Conservation (phyloP, 1,284 basidiomycete genomes). For the Mixia osmundae region DNA sequence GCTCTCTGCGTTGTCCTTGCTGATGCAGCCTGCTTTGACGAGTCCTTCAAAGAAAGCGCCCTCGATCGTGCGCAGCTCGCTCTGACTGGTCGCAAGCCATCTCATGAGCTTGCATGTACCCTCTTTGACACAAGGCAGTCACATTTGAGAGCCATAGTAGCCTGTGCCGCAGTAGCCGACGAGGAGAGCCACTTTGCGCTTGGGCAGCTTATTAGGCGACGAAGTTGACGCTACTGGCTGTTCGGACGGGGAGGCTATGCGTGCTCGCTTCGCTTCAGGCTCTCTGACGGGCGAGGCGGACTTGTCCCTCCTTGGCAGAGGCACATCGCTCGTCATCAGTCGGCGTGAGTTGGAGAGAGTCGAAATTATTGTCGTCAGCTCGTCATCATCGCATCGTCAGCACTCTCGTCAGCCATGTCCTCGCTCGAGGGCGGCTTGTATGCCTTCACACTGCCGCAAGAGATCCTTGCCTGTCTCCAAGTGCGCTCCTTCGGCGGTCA, state of each 20-base stretch:
- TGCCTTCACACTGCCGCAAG: slow-evolving; percentile 19
- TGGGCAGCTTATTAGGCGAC: slow-evolving; percentile 28
- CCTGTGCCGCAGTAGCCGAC: slow-evolving; percentile 34
- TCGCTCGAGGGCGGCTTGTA: slow-evolving; percentile 14
- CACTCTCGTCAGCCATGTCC: background rate
- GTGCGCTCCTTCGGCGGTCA: slow-evolving; percentile 15
- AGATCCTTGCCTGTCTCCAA: slow-evolving; percentile 17
- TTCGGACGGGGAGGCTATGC: too few species aligned
- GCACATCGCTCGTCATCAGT: too few species aligned
- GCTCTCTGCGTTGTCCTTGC: slow-evolving; percentile 73
- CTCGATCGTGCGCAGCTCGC: slow-evolving; percentile 54
- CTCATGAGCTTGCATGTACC: background rate
- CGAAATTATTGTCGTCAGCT: background rate
- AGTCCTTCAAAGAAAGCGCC: slow-evolving; percentile 71
- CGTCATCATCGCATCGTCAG: background rate
- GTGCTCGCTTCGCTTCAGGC: too few species aligned
- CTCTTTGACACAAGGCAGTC: slow-evolving; percentile 20
- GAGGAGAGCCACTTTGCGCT: slow-evolving; percentile 31
- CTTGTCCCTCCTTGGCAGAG: too few species aligned
- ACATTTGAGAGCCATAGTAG: slow-evolving; percentile 93
- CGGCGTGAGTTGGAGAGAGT: background rate
- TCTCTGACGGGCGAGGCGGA: too few species aligned
- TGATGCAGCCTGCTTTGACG: slow-evolving; percentile 71
- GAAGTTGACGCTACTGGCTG: too few species aligned
- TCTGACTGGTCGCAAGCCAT: too few species aligned